These are phyloP conservation scores for Anethum foeniculum DNA, from an alignment of 140 eudicot species.

Conservation along the genomic window DNA sequence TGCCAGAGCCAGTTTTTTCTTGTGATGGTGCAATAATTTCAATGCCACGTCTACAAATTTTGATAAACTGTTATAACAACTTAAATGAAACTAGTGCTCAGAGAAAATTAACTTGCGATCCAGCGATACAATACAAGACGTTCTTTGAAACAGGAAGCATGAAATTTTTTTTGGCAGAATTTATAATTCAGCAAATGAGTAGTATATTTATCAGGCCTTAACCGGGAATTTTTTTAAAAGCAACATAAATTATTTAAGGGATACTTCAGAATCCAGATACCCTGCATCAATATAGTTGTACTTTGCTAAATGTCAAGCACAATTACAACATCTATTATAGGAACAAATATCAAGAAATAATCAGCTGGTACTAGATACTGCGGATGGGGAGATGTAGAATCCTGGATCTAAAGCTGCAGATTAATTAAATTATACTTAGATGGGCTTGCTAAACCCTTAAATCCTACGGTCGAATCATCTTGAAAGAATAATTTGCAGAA, in stretches of 20 bases:
- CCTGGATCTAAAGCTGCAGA: background rate
- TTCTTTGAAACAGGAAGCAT: background rate
- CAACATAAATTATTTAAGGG: background rate
- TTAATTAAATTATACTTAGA: background rate
- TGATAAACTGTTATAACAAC: background rate
- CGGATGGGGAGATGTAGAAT: background rate
- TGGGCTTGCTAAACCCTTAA: background rate
- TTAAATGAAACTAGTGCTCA: background rate
- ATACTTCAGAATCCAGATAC: background rate
- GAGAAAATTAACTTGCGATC: background rate
- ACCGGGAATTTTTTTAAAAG: background rate
- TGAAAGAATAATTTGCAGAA: background rate
- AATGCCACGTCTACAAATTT: conserved; percentile 22
- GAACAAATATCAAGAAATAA: background rate
- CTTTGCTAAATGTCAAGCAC: background rate
- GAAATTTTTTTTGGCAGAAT: background rate
- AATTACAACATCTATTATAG: background rate
- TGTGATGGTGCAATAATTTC: conserved; percentile 6
- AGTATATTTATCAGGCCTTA: background rate
- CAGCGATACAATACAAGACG: background rate
- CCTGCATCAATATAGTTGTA: background rate
- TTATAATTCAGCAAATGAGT: background rate
- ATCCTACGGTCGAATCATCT: background rate
- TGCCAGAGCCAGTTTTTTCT: conserved; percentile 12
- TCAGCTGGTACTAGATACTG: background rate